Conservation (phyloP, 352 stramenopile genomes). For the Nothophytophthora sp. region DNA sequence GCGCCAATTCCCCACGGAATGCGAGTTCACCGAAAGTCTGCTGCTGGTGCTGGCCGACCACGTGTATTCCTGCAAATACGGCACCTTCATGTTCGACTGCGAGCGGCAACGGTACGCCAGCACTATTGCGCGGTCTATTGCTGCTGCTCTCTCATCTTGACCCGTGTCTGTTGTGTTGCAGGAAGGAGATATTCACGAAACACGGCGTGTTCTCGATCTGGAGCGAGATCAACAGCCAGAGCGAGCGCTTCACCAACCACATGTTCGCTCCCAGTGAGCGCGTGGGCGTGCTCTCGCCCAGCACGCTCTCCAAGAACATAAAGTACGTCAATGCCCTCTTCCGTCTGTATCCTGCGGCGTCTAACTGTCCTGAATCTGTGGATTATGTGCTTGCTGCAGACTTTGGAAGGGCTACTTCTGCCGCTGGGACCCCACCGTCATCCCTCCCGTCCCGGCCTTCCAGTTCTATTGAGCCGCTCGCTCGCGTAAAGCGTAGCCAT, state of each 20-base stretch:
- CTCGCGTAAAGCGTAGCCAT: too few relatives aligned
- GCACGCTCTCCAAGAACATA: slow-evolving; percentile 88
- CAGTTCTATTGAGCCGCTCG: slow-evolving; percentile 63
- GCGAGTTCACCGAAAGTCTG: slow-evolving; percentile 96
- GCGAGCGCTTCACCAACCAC: slow-evolving; percentile 69
- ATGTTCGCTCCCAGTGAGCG: slow-evolving; percentile 57
- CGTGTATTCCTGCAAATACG: slow-evolving; percentile 97
- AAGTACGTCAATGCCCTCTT: slow-evolving; percentile 53
- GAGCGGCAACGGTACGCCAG: slow-evolving; percentile 80
- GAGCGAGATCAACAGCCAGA: slow-evolving; percentile 78
- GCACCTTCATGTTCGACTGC: slow-evolving; percentile 98
- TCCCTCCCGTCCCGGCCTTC: slow-evolving; percentile 63
- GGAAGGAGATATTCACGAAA: slow-evolving; percentile 80
- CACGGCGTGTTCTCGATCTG: slow-evolving; percentile 79
- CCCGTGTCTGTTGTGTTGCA: slow-evolving; percentile 14
- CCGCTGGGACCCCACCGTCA: slow-evolving; percentile 78
- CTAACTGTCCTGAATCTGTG: neutral
- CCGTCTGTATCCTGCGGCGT: neutral
- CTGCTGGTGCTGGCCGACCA: slow-evolving; percentile 96
- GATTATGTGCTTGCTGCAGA: slow-evolving; percentile 25
- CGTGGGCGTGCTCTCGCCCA: slow-evolving; percentile 51
- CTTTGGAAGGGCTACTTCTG: slow-evolving; percentile 89
- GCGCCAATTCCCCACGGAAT: slow-evolving; percentile 95
- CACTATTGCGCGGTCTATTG: neutral
- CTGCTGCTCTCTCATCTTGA: slow-evolving; percentile 3